Evolutionary conservation across 2,329 filamentous ascomycete genomes (phyloP), one percentile per base, ranked within the genome.

Genomic region (Fusarium verticillioides): DNA sequence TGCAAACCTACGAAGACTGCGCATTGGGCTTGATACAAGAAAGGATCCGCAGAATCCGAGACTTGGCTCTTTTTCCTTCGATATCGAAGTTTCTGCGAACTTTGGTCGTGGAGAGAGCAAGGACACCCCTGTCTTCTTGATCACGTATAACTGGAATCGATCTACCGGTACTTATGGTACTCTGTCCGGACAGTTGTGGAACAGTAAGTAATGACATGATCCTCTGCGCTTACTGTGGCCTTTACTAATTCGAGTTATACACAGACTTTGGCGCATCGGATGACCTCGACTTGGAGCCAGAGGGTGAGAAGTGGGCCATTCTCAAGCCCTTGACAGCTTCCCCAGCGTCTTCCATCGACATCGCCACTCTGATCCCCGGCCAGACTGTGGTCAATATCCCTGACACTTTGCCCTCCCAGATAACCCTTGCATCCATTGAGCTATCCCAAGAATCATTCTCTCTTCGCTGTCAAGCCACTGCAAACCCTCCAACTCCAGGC

Each of bases 301-400:
- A 21, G 5, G 60, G 53, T 3, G 60, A 63, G 53, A 58, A 59
- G 11, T 63, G 60, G 60, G 56, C 43, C 28, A 28, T 59, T 1
- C 5, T 63, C 15, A 63, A 18, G 21, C 53, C 60, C 0, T 2
- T 63, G 36, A 63, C 60, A 3, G 16, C 5, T 0, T 63, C 60
- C 2, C 60, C 60, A 32, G 43, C 60, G 10, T 15, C 36, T 0
- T 42, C 15, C 5, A 49, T 63, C 4, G 43, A 63, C 1, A 63
- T 63, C 4, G 43, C 60, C 28, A 37, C 43, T 23, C 36, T 63
- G 10, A 26, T 63, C 2, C 60, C 60, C 0, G 43, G 60, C 26
- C 60, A 49, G 36, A 63, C 16, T 1, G n/a, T 63, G 13, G 28
- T 42, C 1, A 15, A 63, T 2, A 63, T 63, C 8, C 60, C 60